A percentile compares a stretch with the other conserved stretches of the same genome.
Evolutionary conservation across 495 filamentous ascomycete genomes (phyloP).

Genomic region (Neurospora sp.): DNA sequence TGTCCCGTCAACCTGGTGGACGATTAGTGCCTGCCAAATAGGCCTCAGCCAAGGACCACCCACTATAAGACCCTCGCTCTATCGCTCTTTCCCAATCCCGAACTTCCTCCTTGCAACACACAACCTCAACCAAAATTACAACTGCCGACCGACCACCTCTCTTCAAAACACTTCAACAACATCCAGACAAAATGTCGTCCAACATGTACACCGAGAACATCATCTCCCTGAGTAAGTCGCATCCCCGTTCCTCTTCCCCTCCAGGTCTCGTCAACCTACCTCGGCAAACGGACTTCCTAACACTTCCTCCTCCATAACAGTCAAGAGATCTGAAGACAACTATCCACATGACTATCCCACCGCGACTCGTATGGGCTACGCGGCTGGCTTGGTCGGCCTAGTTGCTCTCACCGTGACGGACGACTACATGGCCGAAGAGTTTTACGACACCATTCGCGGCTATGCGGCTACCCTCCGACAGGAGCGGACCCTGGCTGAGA

Average conservation of each 20-base stretch:
- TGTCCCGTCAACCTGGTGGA: neutral
- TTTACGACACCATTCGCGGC: neutral
- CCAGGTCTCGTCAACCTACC: neutral
- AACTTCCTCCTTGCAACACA: neutral
- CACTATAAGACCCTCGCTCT: neutral
- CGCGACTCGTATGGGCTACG: neutral
- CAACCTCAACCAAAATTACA: neutral
- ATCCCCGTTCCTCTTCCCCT: neutral
- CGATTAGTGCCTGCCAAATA: neutral
- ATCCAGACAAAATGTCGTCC: neutral
- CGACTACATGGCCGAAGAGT: neutral
- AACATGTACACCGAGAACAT: neutral
- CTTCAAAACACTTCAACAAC: neutral
- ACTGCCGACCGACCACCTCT: neutral
- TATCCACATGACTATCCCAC: neutral
- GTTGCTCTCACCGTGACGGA: neutral
- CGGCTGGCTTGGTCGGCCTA: neutral
- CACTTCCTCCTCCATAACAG: neutral
- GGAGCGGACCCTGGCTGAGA: neutral
- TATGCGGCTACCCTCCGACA: neutral
- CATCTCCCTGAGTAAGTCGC: neutral
- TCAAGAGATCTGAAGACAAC: neutral
- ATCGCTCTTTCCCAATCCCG: neutral
- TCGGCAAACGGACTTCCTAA: neutral
- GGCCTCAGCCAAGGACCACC: neutral